These are phyloP conservation scores for Ricinus communis DNA, from an alignment of 345 rosid species.

Conservation along the genomic window DNA sequence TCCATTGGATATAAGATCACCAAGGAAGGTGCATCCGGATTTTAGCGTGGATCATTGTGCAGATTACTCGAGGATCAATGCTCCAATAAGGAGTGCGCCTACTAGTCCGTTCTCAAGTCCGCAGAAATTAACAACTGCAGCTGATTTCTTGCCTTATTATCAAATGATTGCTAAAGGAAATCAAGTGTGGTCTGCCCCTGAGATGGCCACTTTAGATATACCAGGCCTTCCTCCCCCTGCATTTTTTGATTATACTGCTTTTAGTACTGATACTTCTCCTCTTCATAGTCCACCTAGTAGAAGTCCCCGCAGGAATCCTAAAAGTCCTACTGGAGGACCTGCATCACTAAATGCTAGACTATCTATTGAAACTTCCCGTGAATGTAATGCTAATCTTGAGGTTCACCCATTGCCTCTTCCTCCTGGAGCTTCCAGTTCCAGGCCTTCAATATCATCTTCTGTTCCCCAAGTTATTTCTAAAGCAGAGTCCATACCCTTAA, in stretches of 20 bases:
- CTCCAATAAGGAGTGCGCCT: slow-evolving; percentile 66
- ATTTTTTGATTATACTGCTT: slow-evolving; percentile 41
- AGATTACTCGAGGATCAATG: slow-evolving; percentile 43
- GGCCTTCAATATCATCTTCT: slow-evolving; percentile 41
- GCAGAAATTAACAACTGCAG: slow-evolving; percentile 32
- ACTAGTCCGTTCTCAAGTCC: slow-evolving; percentile 68
- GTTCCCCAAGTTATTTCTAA: slow-evolving; percentile 42
- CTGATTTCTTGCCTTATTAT: slow-evolving; percentile 41
- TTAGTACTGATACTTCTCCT: slow-evolving; percentile 66
- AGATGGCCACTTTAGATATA: slow-evolving; percentile 53
- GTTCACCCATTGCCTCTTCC: slow-evolving; percentile 93
- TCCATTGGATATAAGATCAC: slow-evolving; percentile 30
- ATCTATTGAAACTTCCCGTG: slow-evolving; percentile 47
- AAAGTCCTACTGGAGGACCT: slow-evolving; percentile 51
- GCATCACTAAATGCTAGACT: slow-evolving; percentile 49
- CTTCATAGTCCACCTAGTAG: slow-evolving; percentile 61
- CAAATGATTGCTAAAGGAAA: slow-evolving; percentile 44
- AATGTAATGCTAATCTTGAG: slow-evolving; percentile 34
- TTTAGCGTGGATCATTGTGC: slow-evolving; percentile 27
- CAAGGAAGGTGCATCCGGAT: slow-evolving; percentile 29
- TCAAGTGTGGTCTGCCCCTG: slow-evolving; percentile 85
- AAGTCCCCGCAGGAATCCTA: slow-evolving; percentile 48
- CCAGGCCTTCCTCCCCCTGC: slow-evolving; percentile 63
- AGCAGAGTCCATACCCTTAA: slow-evolving; percentile 49
- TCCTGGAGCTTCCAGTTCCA: slow-evolving; percentile 59